These are phyloP conservation scores for Phytopythium boreale DNA, from an alignment of 352 stramenopile genomes.

Conservation along the genomic window DNA sequence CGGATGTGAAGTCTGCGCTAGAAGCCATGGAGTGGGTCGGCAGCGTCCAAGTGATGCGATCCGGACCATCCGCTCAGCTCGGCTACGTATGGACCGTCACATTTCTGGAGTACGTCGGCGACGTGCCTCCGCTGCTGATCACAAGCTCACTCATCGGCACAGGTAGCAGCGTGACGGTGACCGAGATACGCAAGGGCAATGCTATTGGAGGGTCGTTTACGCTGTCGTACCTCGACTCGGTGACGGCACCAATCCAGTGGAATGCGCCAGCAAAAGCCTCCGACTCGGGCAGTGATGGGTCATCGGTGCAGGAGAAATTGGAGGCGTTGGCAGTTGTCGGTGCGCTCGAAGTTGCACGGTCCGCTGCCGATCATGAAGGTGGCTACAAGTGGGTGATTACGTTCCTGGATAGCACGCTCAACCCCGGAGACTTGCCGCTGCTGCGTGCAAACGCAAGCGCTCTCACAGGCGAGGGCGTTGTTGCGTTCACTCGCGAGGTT, in stretches of 20 bases:
- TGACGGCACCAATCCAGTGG: conserved; percentile 41
- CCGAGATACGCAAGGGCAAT: conserved; percentile 72
- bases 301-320: conserved; percentile 73
- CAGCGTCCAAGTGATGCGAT: conserved; percentile 54
- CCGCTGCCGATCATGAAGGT: conserved; percentile 40
- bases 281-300: conserved; percentile 41
- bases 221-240: conserved; percentile 39
- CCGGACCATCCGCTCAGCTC: conserved; percentile 42
- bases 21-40: conserved; percentile 65
- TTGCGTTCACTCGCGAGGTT: conserved; percentile 48
- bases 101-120: conserved; percentile 69
- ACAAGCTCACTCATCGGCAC: conserved; percentile 68
- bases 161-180: conserved; percentile 49
- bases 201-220: conserved; percentile 58
- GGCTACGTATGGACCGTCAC: conserved; percentile 78
- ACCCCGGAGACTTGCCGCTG: conserved; percentile 55
- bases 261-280: conserved; percentile 36
- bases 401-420: conserved; percentile 71
- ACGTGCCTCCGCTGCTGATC: conserved; percentile 49
- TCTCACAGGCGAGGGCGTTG: conserved; percentile 38
- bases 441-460: conserved; percentile 27
- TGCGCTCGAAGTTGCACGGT: conserved; percentile 36
- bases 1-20: conserved; percentile 39
- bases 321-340: conserved; percentile 56
- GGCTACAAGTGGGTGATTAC: conserved; percentile 68